phyloP scores from a whole-genome alignment of 169 alveolate genomes.

The Neospora caninum region DNA sequence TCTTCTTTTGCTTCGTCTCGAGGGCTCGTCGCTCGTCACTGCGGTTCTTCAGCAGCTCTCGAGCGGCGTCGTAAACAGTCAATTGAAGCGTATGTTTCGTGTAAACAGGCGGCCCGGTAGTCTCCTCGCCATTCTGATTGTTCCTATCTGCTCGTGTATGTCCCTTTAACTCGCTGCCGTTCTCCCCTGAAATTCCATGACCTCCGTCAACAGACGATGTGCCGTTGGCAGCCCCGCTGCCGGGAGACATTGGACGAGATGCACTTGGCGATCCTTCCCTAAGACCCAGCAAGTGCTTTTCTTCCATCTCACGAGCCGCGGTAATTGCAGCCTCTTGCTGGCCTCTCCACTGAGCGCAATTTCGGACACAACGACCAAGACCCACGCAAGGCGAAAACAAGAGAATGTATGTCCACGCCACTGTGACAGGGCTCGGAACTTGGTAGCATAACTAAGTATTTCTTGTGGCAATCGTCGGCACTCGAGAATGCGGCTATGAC shows the following conservation, averaged over 20 bases:
- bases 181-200: not conserved
- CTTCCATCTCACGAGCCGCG: constrained; percentile 17
- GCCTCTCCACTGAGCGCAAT: constrained; percentile 21
- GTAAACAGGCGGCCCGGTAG: not conserved
- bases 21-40: not conserved
- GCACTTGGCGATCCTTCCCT: not conserved
- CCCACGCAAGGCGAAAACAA: too few relatives aligned
- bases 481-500: too few relatives aligned
- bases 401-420: too few relatives aligned
- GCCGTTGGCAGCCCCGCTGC: not conserved
- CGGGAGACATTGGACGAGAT: not conserved
- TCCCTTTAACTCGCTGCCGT: not conserved
- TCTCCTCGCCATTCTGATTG: not conserved
- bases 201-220: not conserved
- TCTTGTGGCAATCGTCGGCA: too few relatives aligned
- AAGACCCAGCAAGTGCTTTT: not conserved
- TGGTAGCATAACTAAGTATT: too few relatives aligned
- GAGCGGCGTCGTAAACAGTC: constrained; percentile 8
- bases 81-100: not conserved
- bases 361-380: not conserved
- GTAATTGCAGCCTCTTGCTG: constrained; percentile 39
- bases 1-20: constrained; percentile 4
- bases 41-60: constrained; percentile 10
- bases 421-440: too few relatives aligned
- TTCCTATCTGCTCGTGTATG: not conserved